These are phyloP conservation scores for Jaenimonas drosophilae DNA, from an alignment of 208 protist species.

Conservation along the genomic window DNA sequence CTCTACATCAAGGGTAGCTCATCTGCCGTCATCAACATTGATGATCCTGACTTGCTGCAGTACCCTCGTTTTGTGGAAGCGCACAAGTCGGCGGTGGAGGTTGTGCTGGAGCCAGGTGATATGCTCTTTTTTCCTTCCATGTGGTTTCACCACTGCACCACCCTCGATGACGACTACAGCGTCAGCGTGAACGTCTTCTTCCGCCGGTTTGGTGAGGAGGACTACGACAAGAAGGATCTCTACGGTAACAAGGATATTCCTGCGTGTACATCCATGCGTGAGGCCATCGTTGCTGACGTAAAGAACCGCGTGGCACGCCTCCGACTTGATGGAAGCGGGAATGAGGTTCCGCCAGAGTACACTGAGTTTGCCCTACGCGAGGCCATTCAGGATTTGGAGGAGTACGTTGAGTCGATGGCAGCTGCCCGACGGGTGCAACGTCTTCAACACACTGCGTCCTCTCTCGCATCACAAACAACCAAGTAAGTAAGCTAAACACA, in stretches of 20 bases:
- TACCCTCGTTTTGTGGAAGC: slow-evolving; percentile 82
- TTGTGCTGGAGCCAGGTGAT: slow-evolving; percentile 82
- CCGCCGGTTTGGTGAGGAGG: slow-evolving; percentile 38
- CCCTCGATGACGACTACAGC: slow-evolving; percentile 33
- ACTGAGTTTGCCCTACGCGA: slow-evolving; percentile 73
- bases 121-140: slow-evolving; percentile 90
- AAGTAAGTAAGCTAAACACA: no score
- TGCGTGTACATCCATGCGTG: slow-evolving; percentile 28
- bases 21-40: slow-evolving; percentile 75
- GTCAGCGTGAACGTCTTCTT: slow-evolving; percentile 88
- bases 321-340: slow-evolving; percentile 1
- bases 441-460: background rate
- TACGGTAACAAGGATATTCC: slow-evolving; percentile 88
- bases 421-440: background rate
- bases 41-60: slow-evolving; percentile 51
- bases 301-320: slow-evolving; percentile 9
- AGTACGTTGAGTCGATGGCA: slow-evolving; percentile 25
- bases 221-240: slow-evolving; percentile 80
- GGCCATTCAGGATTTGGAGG: slow-evolving; percentile 72
- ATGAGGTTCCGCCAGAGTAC: slow-evolving; percentile 26
- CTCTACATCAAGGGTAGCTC: slow-evolving; percentile 88
- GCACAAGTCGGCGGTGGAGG: slow-evolving; percentile 51
- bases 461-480: background rate
- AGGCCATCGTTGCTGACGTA: slow-evolving; percentile 21
- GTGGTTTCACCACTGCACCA: slow-evolving; percentile 91